Base-by-base conservation (phyloP, 352 stramenopile genomes). In the Globisporangium uncinulatum region DNA sequence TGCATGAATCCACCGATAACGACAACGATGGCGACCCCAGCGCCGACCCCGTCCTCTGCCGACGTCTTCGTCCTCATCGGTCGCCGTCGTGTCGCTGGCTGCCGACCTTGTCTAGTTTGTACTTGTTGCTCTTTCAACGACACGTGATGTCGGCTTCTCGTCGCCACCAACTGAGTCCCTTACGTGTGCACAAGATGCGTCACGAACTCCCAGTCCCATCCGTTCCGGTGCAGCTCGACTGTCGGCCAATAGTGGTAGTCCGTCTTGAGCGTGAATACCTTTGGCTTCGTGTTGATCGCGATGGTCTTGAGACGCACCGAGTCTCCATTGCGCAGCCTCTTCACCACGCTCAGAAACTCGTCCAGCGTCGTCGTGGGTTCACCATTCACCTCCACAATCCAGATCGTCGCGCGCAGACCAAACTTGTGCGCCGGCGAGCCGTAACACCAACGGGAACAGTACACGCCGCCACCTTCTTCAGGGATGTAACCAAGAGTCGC, bases 241-340 rank as follows among this genome's bases (percentile, higher is more conserved):
- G 89, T 96, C 41, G 89, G 87, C 86, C 87, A 97, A 71, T 96
- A 97, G 67, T 94, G 79, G 58, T 95, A 95, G 64, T 96, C 87
- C 6, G 79, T 92, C 72, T 95, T 95, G 21, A 97, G 70, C n/a
- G 87, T 96, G 49, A 93, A 89, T 21, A 95, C 83, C 56, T 91
- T 94, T 37, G 80, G 79, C 56, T 96, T 96, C 2, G 81, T 93
- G 56, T 97, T 93, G 54, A 97, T 88, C 41, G 84, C 87, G 55
- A 95, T 88, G 6, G 85, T 96, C 68, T 95, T 95, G 48, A 97
- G 73, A 3, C 91, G 86, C 42, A 96, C 86, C 31, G 79, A 90
- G 32, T 88, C 78, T 32, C 76, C 84, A 58, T 96, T 90, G 42
- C 72, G 73, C 36, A 97, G 70, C 31, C 84, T 73, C 62, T 81